These are phyloP conservation scores for Hyphopichia buzzinii DNA, from an alignment of 1,139 yeast genomes.

Conservation along the genomic window DNA sequence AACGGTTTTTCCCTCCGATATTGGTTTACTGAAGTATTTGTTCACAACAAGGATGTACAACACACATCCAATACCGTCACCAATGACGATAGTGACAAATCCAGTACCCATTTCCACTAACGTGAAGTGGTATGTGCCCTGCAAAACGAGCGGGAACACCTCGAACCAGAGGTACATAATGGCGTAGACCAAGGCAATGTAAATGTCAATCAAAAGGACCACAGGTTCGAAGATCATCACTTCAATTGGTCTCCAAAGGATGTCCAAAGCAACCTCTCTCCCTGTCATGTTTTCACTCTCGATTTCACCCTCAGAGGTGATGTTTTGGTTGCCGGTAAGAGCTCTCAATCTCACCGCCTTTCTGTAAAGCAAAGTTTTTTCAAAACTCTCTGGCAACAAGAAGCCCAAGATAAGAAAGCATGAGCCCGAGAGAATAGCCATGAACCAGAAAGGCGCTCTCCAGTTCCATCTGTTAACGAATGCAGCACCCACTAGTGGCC, in stretches of 20 bases:
- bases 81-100: conserved; percentile 33
- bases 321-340: conserved; percentile 30
- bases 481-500: conserved; percentile 37
- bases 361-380: conserved; percentile 32
- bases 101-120: conserved; percentile 47
- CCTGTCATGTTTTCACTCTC: conserved; percentile 18
- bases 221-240: conserved; percentile 44
- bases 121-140: conserved; percentile 45
- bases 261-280: conserved; percentile 28
- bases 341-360: conserved; percentile 37
- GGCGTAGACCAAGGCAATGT: conserved; percentile 54
- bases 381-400: conserved; percentile 36
- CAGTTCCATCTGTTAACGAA: conserved; percentile 27
- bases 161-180: conserved; percentile 59
- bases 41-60: conserved; percentile 22
- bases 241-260: conserved; percentile 51
- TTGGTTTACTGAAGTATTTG: conserved; percentile 21
- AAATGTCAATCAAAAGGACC: conserved; percentile 45
- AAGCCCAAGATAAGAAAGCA: conserved; percentile 23
- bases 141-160: conserved; percentile 57
- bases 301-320: conserved; percentile 29
- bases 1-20: conserved; percentile 21
- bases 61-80: conserved; percentile 30
- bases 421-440: conserved; percentile 29
- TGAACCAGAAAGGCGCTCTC: conserved; percentile 44